Percentiles rank a stretch among this genome's conserved stretches.
These are phyloP conservation scores for Quercus tomentella DNA, from an alignment of 331 rosid genomes.

Conservation along the genomic window DNA sequence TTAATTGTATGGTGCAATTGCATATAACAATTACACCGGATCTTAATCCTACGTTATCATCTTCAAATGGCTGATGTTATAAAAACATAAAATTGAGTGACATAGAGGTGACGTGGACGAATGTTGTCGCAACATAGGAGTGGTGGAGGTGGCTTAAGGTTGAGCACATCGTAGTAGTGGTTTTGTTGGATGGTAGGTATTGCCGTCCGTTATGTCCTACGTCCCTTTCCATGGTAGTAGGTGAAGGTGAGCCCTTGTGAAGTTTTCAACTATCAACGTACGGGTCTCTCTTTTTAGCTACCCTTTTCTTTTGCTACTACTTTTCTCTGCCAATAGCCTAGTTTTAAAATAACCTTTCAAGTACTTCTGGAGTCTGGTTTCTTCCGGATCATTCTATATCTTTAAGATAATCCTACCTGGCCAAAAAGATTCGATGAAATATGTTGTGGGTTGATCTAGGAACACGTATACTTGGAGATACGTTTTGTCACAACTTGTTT, in stretches of 20 bases:
- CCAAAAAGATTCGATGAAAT: too few species aligned
- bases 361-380: too few species aligned
- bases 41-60: too few species aligned
- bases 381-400: too few species aligned
- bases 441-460: too few species aligned
- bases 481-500: too few species aligned
- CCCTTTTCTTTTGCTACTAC: neutral
- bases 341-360: neutral
- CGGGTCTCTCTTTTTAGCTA: neutral
- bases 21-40: too few species aligned
- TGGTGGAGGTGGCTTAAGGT: neutral
- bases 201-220: neutral
- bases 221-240: slow-evolving; percentile 14
- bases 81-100: neutral
- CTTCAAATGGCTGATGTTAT: neutral
- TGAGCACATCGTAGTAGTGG: neutral
- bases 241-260: slow-evolving; percentile 14
- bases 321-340: neutral
- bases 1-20: too few species aligned
- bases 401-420: too few species aligned
- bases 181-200: neutral
- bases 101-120: slow-evolving; percentile 2
- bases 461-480: too few species aligned
- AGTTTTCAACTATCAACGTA: neutral
- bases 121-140: neutral